phyloP scores from a whole-genome alignment of 352 stramenopile genomes.

The Thraustochytrium sp. region DNA sequence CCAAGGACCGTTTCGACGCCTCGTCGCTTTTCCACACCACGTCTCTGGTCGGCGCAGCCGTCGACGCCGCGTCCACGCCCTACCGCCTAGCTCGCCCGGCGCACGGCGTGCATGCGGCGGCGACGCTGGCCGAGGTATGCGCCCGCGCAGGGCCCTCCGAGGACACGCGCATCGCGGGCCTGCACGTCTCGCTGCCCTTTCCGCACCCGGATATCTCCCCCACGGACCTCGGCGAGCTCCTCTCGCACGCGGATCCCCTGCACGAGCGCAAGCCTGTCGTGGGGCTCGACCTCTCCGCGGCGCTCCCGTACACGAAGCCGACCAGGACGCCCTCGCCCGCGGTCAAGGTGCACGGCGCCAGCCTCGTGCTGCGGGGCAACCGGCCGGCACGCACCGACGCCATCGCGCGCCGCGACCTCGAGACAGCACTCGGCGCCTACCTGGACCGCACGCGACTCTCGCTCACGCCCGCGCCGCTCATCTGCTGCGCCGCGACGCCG shows the following conservation, averaged over 20 bases:
- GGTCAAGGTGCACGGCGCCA: not conserved
- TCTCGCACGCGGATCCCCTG: not conserved
- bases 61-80: not conserved
- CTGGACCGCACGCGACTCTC: not conserved
- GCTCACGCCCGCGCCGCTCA: not conserved
- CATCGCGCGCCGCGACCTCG: not conserved
- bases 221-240: not conserved
- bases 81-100: not conserved
- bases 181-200: not conserved
- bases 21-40: conserved; percentile 30
- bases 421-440: not conserved
- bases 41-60: not conserved
- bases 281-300: not conserved
- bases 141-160: not conserved
- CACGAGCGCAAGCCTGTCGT: not conserved
- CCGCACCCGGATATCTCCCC: not conserved
- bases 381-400: not conserved
- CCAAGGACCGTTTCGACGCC: not conserved
- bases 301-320: not conserved
- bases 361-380: not conserved
- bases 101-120: not conserved
- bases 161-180: not conserved
- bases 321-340: not conserved
- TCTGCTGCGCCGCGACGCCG: not conserved
- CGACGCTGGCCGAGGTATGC: not conserved